Conservation (phyloP, 306 rosid genomes). For the Begonia masoniana region DNA sequence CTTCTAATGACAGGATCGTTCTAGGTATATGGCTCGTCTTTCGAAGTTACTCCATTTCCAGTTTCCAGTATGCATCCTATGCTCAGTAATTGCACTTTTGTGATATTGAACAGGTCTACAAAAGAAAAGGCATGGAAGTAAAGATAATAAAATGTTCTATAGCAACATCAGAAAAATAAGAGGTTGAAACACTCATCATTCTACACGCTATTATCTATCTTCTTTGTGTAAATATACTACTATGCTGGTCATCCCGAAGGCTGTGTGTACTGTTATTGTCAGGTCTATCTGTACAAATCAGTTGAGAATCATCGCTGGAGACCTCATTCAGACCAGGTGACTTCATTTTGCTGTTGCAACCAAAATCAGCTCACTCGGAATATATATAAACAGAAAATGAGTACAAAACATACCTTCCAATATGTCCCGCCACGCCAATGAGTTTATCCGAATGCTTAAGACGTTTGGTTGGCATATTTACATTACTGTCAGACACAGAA, state of each 20-base stretch:
- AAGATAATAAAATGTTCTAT: background rate
- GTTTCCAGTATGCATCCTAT: slow-evolving; percentile 23
- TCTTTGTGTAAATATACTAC: slow-evolving; percentile 8
- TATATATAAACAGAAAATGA: slow-evolving; percentile 1
- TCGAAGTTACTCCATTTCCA: slow-evolving; percentile 22
- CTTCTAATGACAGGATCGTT: slow-evolving; percentile 18
- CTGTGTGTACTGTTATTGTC: slow-evolving; percentile 6
- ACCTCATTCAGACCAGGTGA: slow-evolving; percentile 9
- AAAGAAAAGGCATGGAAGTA: background rate
- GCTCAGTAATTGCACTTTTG: slow-evolving; percentile 17
- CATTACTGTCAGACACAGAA: slow-evolving; percentile 18
- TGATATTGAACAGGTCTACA: slow-evolving; percentile 18
- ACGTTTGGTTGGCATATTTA: slow-evolving; percentile 1
- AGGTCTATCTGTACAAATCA: slow-evolving; percentile 6
- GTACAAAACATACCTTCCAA: slow-evolving; percentile 22
- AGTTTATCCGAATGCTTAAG: slow-evolving; percentile 24
- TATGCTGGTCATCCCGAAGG: slow-evolving; percentile 4
- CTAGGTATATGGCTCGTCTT: slow-evolving; percentile 19
- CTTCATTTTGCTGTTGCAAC: slow-evolving; percentile 11
- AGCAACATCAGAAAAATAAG: background rate
- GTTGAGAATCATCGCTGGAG: slow-evolving; percentile 10
- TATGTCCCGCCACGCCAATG: slow-evolving; percentile 23
- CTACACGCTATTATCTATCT: slow-evolving; percentile 13
- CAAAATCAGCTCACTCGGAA: background rate
- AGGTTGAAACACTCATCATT: slow-evolving; percentile 13